A percentile compares a stretch with the other conserved stretches of the same genome.
phyloP scores from a whole-genome alignment of 208 protist genomes.

The Strigomonas galati region DNA sequence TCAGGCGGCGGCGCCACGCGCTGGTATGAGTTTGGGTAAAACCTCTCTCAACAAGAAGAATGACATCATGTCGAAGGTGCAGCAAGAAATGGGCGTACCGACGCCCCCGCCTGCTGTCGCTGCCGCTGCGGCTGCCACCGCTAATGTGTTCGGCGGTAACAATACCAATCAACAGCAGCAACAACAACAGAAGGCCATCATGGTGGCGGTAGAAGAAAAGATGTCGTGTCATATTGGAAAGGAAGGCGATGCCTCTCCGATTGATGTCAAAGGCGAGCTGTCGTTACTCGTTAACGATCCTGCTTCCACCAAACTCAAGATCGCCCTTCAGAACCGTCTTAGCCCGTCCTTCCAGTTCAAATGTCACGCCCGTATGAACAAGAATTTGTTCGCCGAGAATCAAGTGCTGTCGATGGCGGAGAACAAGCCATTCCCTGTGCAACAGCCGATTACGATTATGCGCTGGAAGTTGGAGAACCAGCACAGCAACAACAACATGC shows the following conservation, averaged over 20 bases:
- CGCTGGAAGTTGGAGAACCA: conserved; percentile 53
- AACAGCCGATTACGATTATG: conserved; percentile 78
- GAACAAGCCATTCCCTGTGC: conserved; percentile 69
- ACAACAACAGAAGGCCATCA: conserved; percentile 25
- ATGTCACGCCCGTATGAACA: conserved; percentile 84
- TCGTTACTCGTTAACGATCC: conserved; percentile 69
- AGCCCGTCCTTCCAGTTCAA: conserved; percentile 70
- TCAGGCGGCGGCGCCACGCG: conserved; percentile 23
- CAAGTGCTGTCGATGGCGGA: conserved; percentile 77
- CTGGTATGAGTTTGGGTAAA: conserved; percentile 68
- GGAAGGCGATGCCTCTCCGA: conserved; percentile 42
- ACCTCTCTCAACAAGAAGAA: conserved; percentile 30
- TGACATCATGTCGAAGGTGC: conserved; percentile 72
- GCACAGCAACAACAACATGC: conserved; percentile 7
- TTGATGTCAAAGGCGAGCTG: conserved; percentile 77
- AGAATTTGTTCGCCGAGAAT: conserved; percentile 70
- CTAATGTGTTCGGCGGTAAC: neutral
- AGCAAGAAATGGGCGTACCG: conserved; percentile 57
- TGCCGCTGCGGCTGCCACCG: neutral
- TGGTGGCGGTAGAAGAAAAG: conserved; percentile 64
- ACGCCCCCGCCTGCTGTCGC: neutral
- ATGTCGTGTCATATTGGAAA: conserved; percentile 52
- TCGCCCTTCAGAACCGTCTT: conserved; percentile 26
- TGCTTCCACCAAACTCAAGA: conserved; percentile 43
- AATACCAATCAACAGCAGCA: neutral